phyloP scores from a whole-genome alignment of 2,329 filamentous ascomycete genomes.

The Curvularia hawaiiensis region DNA sequence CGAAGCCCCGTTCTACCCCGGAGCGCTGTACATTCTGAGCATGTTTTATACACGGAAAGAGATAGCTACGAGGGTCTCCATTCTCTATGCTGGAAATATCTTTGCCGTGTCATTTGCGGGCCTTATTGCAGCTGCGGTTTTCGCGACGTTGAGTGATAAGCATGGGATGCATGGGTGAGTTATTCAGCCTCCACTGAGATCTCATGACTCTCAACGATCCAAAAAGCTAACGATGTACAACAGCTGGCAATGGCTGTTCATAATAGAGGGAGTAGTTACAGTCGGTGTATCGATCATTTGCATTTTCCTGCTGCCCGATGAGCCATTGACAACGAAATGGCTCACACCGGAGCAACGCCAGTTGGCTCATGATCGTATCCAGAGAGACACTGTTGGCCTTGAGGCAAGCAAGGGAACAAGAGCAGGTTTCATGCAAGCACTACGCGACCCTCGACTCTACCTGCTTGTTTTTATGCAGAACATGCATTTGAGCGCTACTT shows the following conservation, averaged over 20 bases:
- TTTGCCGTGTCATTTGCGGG: conserved; percentile 49
- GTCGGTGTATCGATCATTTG: conserved; percentile 5
- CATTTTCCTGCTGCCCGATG: conserved; percentile 36
- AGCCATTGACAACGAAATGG: conserved; percentile 49
- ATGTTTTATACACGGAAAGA: conserved; percentile 67
- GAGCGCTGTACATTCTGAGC: conserved; percentile 64
- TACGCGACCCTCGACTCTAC: conserved; percentile 58
- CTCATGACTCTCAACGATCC: too few species aligned
- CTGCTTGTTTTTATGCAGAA: conserved; percentile 62
- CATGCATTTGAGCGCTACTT: conserved; percentile 56
- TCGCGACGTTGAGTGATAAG: conserved; percentile 28
- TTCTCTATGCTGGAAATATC: conserved; percentile 47
- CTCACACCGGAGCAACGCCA: conserved; percentile 51
- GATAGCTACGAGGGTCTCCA: conserved; percentile 36
- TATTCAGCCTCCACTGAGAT: rapidly evolving
- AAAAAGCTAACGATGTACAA: not conserved
- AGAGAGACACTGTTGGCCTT: conserved; percentile 50
- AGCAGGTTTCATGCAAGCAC: conserved; percentile 56
- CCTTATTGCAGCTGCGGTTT: conserved; percentile 46
- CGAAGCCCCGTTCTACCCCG: conserved; percentile 59
- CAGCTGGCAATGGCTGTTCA: conserved; percentile 33
- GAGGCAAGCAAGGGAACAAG: conserved; percentile 50
- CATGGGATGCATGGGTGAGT: conserved; percentile 29
- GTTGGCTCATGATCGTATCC: conserved; percentile 34
- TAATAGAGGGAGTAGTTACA: conserved; percentile 6